Conservation (phyloP, 495 filamentous ascomycete species). For the Podospora pseudocomata region DNA sequence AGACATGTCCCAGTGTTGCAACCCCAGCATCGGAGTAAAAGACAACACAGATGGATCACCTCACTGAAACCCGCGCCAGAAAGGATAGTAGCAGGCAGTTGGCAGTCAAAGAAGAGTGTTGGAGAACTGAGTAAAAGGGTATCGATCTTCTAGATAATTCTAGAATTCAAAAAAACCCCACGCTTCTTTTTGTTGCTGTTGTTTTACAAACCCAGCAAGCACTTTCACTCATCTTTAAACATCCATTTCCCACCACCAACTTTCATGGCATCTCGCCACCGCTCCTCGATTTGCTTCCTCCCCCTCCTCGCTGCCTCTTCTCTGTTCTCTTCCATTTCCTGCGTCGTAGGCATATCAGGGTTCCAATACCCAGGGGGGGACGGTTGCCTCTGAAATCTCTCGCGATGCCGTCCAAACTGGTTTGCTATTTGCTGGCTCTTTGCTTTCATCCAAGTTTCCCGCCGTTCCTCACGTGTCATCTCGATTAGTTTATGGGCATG, state of each 20-base stretch:
- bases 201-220: not conserved
- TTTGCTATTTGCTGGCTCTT: conserved; percentile 65
- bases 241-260: conserved; percentile 63
- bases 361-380: conserved; percentile 90
- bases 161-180: too few relatives aligned
- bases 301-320: conserved; percentile 57
- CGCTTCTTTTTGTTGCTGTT: not conserved
- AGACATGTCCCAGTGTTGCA: not conserved
- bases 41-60: too few relatives aligned
- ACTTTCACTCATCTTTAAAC: conserved; percentile 77
- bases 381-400: conserved; percentile 62
- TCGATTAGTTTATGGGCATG: conserved; percentile 43
- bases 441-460: conserved; percentile 62
- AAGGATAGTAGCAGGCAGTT: too few relatives aligned
- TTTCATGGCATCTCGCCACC: conserved; percentile 75
- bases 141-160: too few relatives aligned
- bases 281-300: conserved; percentile 62
- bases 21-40: not conserved
- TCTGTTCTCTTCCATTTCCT: conserved; percentile 63
- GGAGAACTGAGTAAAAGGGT: too few relatives aligned
- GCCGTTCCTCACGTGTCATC: conserved; percentile 50
- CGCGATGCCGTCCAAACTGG: conserved; percentile 68
- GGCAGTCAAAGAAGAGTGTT: too few relatives aligned
- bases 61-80: too few relatives aligned
- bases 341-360: conserved; percentile 79